Evolutionary conservation across 257 asterid species (phyloP).

Genomic region (Solanum megistacrolobum): DNA sequence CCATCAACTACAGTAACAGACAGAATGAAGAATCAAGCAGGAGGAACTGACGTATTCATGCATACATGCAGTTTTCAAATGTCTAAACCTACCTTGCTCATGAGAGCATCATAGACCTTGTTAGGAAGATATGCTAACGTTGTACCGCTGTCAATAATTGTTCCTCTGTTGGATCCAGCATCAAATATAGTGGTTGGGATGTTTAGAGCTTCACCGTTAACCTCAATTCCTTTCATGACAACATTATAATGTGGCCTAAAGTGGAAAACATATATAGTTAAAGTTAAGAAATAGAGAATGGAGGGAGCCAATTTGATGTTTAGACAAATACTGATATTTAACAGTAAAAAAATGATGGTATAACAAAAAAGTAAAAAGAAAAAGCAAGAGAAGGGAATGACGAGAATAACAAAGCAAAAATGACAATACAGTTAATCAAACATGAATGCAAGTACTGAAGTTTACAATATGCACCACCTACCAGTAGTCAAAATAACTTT

Average conservation of each 20-base stretch:
- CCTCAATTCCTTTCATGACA: conserved; percentile 38
- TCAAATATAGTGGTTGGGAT: conserved; percentile 34
- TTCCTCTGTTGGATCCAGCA: conserved; percentile 17
- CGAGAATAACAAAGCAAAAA: background rate
- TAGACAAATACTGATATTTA: background rate
- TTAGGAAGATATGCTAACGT: conserved; percentile 63
- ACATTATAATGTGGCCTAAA: conserved; percentile 55
- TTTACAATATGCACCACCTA: background rate
- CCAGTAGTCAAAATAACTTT: background rate
- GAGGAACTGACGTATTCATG: background rate
- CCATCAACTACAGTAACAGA: conserved; percentile 42
- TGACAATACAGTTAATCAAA: background rate
- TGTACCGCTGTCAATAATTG: conserved; percentile 62
- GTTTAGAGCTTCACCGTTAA: conserved; percentile 34
- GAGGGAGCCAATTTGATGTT: background rate
- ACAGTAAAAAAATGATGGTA: background rate
- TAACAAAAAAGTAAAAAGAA: background rate
- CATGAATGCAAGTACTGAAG: background rate
- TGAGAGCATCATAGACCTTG: conserved; percentile 26
- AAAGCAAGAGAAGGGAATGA: background rate
- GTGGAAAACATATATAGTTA: conserved; percentile 1
- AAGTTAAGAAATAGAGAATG: background rate
- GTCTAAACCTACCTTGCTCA: conserved; percentile 23
- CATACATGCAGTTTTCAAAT: background rate
- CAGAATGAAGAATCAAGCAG: background rate